Base-by-base conservation (phyloP, 805 yeast species). In the Ascoidea tarda region DNA sequence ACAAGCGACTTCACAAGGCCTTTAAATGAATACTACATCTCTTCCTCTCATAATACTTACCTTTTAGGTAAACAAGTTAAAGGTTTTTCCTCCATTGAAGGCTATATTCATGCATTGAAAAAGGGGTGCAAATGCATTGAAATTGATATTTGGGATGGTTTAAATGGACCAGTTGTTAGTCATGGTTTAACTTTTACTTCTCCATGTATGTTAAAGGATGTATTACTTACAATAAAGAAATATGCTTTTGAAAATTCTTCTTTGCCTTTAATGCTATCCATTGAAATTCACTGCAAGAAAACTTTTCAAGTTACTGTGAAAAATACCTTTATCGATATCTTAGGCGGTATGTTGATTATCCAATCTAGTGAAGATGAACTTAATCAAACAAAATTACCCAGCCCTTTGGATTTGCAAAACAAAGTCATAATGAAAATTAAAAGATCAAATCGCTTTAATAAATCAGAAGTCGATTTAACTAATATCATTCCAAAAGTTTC, bases 51-150 rank as follows among this genome's bases (percentile, higher is more conserved):
- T 65, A 93, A 93, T 63, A 93, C 99, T 0, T 93, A 93, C 61
- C 70, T 93, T 3, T 66, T 81, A 32, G 99, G 99, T 0, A 73
- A 93, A 46, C 99, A 93, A 62, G 76, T 87, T 16, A 96, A 82
- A 1, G 96, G 93, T 21, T 81, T 78, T 3, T 84, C 96, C 0
- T 87, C 97, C 0, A 80, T 88, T 1, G 97, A 91, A 62, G 95
- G 95, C 0, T 93, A 93, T 59, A 81, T 88, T 16, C 77, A 84
- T 50, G 93, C 87, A 0, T 69, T 93, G 50, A 96, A 89, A 63
- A 77, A 89, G 52, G 98, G 99, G 1, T 93, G 98, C 60, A 73
- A 96, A 48, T 90, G 96, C 57, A 73, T 93, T n/a, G 99, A 93
- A 62, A 80, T 93, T 46, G 99, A 93, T 65, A 73, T 93, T 21